Evolutionary conservation across 2,329 filamentous ascomycete genomes (phyloP).

Genomic region (Kalmusia sp.): DNA sequence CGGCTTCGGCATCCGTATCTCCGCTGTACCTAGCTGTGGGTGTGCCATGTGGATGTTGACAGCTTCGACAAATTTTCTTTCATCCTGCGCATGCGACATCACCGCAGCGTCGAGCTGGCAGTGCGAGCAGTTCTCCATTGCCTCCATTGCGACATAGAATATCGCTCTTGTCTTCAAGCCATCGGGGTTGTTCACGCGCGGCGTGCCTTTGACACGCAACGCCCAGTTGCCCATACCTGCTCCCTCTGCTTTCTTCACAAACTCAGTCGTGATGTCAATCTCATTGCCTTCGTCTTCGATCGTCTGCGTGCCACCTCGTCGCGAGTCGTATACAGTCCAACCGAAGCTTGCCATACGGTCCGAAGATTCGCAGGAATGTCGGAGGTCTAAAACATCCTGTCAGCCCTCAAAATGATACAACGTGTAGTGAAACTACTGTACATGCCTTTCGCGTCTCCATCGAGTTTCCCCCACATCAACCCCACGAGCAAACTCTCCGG

Average conservation of each 20-base stretch:
- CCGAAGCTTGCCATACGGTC: constrained; percentile 93
- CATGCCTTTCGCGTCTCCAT: constrained; percentile 69
- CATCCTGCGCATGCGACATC: constrained; percentile 54
- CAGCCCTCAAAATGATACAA: too few species aligned
- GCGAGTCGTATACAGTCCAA: constrained; percentile 94
- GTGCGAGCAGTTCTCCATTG: constrained; percentile 59
- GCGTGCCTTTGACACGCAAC: constrained; percentile 79
- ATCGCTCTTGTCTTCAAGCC: constrained; percentile 77
- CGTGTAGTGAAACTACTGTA: too few species aligned
- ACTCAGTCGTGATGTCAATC: constrained; percentile 87
- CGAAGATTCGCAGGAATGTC: constrained; percentile 92
- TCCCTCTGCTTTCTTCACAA: constrained; percentile 88
- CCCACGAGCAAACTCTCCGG: constrained; percentile 81
- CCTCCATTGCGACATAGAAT: constrained; percentile 83
- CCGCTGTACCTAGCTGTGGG: constrained; percentile 76
- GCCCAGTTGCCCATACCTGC: constrained; percentile 90
- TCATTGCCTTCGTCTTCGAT: constrained; percentile 87
- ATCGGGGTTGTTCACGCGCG: constrained; percentile 68
- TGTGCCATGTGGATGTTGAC: constrained; percentile 75
- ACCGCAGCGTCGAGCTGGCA: constrained; percentile 63
- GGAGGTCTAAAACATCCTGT: too few species aligned
- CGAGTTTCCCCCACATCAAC: constrained; percentile 86
- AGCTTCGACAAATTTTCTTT: constrained; percentile 61
- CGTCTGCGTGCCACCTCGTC: constrained; percentile 82
- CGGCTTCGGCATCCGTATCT: constrained; percentile 70